phyloP scores from a whole-genome alignment of 2,329 filamentous ascomycete species.

The Calonectria pseudoturangicola region DNA sequence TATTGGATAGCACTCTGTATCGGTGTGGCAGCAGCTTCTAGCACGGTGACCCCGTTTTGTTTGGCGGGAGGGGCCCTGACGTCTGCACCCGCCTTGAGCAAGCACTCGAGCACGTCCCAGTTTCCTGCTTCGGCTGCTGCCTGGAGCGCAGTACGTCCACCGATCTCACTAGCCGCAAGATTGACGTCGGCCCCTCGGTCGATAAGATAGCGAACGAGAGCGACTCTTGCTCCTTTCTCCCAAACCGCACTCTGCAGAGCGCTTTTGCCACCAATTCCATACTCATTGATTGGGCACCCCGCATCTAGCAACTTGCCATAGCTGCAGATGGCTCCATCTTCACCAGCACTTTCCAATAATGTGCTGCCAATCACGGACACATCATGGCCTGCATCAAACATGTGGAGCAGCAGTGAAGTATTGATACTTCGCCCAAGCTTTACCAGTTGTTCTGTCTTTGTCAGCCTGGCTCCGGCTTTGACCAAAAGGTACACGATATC shows the following conservation, averaged over 20 bases:
- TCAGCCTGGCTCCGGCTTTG: neutral
- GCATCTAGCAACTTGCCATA: neutral
- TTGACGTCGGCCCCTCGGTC: neutral
- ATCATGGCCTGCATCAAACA: neutral
- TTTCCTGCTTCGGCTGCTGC: neutral
- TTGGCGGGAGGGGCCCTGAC: neutral
- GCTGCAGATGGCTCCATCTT: neutral
- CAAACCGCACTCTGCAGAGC: neutral
- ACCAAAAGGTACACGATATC: neutral
- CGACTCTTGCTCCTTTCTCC: neutral
- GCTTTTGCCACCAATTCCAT: neutral
- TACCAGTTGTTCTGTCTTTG: no score
- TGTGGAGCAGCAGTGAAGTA: neutral
- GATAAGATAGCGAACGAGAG: neutral
- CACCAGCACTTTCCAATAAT: neutral
- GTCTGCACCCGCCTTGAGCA: conserved; percentile 25
- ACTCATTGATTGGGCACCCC: neutral
- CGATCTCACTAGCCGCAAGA: neutral
- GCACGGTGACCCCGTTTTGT: neutral
- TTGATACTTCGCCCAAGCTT: neutral
- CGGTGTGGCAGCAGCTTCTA: neutral
- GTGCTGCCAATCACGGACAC: neutral
- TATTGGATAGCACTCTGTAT: no score
- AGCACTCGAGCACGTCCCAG: neutral
- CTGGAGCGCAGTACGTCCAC: neutral